Conservation (phyloP, 768 basidiomycete species). For the Boletus pseudo-olivaceus region DNA sequence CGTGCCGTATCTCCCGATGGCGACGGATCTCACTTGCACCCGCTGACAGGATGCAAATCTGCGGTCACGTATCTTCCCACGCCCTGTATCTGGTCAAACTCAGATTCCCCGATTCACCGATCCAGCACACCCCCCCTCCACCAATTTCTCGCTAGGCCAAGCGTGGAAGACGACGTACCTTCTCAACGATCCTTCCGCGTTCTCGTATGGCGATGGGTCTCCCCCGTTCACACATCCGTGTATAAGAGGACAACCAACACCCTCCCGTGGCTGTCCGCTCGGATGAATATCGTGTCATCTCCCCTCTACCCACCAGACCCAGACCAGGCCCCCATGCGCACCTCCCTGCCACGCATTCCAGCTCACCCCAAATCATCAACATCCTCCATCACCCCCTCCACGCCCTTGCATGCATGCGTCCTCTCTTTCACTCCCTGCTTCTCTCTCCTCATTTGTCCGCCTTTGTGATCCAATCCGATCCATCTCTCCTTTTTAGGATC, state of each 20-base stretch:
- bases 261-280: slow-evolving; percentile 22
- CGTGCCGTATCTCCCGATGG: slow-evolving; percentile 65
- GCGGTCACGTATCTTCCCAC: slow-evolving; percentile 26
- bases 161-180: slow-evolving; percentile 22
- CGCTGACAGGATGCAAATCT: slow-evolving; percentile 33
- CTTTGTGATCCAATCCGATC: slow-evolving; percentile 15
- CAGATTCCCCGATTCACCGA: slow-evolving; percentile 32
- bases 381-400: slow-evolving; percentile 20
- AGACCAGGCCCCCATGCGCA: too few species aligned
- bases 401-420: slow-evolving; percentile 19
- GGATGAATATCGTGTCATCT: slow-evolving; percentile 7
- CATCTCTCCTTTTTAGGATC: slow-evolving; percentile 10
- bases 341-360: slow-evolving; percentile 14
- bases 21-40: slow-evolving; percentile 45
- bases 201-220: slow-evolving; percentile 9
- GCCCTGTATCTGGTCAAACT: slow-evolving; percentile 14
- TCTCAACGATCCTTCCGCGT: too few species aligned
- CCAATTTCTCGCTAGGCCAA: background rate
- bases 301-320: slow-evolving; percentile 28
- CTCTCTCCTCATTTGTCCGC: background rate
- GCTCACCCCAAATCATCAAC: slow-evolving; percentile 23
- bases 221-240: slow-evolving; percentile 2
- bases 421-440: background rate
- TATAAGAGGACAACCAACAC: slow-evolving; percentile 18
- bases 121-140: slow-evolving; percentile 8